phyloP scores from a whole-genome alignment of 2,329 filamentous ascomycete genomes.

The Aureobasidium melanogenum region DNA sequence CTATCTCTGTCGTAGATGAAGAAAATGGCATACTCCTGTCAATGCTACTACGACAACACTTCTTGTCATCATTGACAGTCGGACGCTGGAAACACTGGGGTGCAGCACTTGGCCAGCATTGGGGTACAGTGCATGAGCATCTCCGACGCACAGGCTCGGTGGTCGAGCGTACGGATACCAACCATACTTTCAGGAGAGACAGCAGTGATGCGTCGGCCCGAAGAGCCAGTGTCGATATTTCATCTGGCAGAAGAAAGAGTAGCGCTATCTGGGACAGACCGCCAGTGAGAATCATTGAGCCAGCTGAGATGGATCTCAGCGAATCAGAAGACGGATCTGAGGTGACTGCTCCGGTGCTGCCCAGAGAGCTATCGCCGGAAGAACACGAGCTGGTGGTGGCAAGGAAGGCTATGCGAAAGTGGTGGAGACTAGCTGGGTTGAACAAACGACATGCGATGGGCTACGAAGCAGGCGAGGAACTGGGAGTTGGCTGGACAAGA shows the following conservation, averaged over 20 bases:
- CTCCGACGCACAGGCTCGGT: slow-evolving; percentile 44
- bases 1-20: slow-evolving; percentile 71
- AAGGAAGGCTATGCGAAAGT: slow-evolving; percentile 61
- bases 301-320: slow-evolving; percentile 14
- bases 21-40: slow-evolving; percentile 83
- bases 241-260: slow-evolving; percentile 1
- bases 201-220: not conserved
- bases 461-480: slow-evolving; percentile 52
- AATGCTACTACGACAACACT: slow-evolving; percentile 81
- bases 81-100: slow-evolving; percentile 71
- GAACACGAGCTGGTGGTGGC: slow-evolving; percentile 54
- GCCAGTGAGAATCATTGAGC: not conserved
- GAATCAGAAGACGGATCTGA: slow-evolving; percentile 29
- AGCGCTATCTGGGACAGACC: slow-evolving; percentile 1
- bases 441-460: slow-evolving; percentile 39
- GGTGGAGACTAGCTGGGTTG: slow-evolving; percentile 61
- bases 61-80: slow-evolving; percentile 74
- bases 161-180: slow-evolving; percentile 18
- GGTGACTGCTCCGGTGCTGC: slow-evolving; percentile 31
- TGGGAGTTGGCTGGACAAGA: slow-evolving; percentile 63
- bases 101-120: slow-evolving; percentile 53
- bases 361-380: slow-evolving; percentile 32
- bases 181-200: slow-evolving; percentile 12
- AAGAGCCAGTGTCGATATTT: not conserved
- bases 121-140: slow-evolving; percentile 54